Conservation (phyloP, 495 filamentous ascomycete species). For the Cladorrhinum samala region DNA sequence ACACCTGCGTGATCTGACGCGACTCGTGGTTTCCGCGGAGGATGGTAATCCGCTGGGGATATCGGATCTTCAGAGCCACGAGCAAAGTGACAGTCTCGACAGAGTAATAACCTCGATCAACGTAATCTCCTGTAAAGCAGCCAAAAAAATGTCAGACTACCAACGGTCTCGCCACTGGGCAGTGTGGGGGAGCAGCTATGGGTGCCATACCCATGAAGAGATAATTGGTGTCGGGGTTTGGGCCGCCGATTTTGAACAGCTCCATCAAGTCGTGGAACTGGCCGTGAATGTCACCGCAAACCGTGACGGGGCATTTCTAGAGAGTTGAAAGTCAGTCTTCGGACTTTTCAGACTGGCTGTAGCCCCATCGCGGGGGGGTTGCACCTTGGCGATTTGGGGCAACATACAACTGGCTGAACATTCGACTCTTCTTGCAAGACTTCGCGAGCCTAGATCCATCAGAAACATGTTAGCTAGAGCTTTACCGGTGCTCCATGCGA, state of each 20-base stretch:
- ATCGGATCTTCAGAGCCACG: conserved; percentile 92
- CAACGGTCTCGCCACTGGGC: not conserved
- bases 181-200: not conserved
- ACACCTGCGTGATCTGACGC: conserved; percentile 94
- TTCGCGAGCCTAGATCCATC: conserved; percentile 68
- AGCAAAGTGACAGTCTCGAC: conserved; percentile 94
- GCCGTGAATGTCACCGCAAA: conserved; percentile 90
- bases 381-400: conserved; percentile 5
- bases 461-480: conserved; percentile 5
- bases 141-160: conserved; percentile 13
- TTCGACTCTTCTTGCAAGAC: conserved; percentile 97
- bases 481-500: not conserved
- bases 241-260: conserved; percentile 86
- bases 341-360: not conserved
- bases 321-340: conserved; percentile 7
- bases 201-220: conserved; percentile 79
- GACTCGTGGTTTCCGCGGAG: conserved; percentile 96
- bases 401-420: conserved; percentile 96
- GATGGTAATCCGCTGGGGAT: conserved; percentile 93
- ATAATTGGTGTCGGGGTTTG: conserved; percentile 91
- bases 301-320: conserved; percentile 90
- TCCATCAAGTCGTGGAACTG: conserved; percentile 96
- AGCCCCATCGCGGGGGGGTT: not conserved
- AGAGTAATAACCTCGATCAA: conserved; percentile 95
- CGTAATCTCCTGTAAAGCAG: conserved; percentile 69